Base-by-base conservation (phyloP, 2,329 filamentous ascomycete species). In the Colletotrichum cuscutae region DNA sequence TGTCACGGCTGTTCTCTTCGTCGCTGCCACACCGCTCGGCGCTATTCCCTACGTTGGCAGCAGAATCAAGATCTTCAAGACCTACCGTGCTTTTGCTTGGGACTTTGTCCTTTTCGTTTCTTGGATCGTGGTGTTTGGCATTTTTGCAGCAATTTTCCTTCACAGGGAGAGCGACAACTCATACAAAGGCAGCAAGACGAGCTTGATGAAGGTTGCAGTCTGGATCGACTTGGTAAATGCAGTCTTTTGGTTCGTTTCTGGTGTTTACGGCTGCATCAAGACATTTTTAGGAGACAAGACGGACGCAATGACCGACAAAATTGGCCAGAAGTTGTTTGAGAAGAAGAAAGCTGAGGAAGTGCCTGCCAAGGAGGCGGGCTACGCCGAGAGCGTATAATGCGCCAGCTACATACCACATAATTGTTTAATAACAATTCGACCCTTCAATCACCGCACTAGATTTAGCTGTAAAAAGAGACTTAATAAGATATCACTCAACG, bases 101-200 rank as follows among this genome's bases (percentile, higher is more conserved):
- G 86, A 88, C 61, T 72, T 84, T 24, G 73, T 79, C 11, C 81
- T 88, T 4, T 86, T 84, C 75, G 54, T 87, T 35, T 76, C 82
- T 2, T 95, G 92, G 90, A 84, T 93, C 73, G 87, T 90, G 15
- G 85, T 92, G 3, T 94, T 95, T 79, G 93, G 92, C 32, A 88
- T 93, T 72, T 95, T 95, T 76, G 93, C 90, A 15, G 89, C 86
- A 73, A 90, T 94, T 83, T 95, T 92, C 82, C 89, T 95, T 71
- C 81, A 86, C 42, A 86, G 89, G 62, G 81, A 90, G 74, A 86
- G 86, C 68, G 87, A 92, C 70, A 83, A 85, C 42, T 77, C 80
- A 53, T 87, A 86, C 80, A 82, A 87, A 79, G 85, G 84, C 35
- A 81, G 79, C 57, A 84, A 79, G 73, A 84, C 84, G 0, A 74